phyloP scores from a whole-genome alignment of 768 basidiomycete species.

The Suillus brevipes region DNA sequence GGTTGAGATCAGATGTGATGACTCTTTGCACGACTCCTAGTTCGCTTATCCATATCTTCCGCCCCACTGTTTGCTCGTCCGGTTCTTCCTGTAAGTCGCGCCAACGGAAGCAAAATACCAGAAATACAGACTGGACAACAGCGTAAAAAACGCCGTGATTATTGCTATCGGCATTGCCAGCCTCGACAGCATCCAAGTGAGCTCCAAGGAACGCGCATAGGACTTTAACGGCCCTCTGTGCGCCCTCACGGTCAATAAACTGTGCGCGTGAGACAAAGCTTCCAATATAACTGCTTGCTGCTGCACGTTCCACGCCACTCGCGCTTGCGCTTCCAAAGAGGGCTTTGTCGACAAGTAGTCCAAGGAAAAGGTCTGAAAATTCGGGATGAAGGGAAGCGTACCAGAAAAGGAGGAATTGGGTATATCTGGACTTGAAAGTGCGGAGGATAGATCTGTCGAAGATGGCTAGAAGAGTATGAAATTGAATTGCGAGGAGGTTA shows the following conservation, averaged over 20 bases:
- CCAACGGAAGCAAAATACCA: constrained; percentile 99
- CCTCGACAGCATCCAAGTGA: constrained; percentile 65
- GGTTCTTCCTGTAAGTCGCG: constrained; percentile 70
- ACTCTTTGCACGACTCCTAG: constrained; percentile 77
- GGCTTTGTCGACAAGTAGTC: constrained; percentile 90
- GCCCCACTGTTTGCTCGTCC: constrained; percentile 52
- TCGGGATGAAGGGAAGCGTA: constrained; percentile 86
- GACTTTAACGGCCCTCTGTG: constrained; percentile 74
- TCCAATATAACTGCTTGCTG: constrained; percentile 92
- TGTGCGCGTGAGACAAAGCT: constrained; percentile 87
- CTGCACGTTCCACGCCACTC: constrained; percentile 73
- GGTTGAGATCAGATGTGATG: constrained; percentile 82
- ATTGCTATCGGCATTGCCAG: constrained; percentile 35
- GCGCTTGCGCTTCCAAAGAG: constrained; percentile 49
- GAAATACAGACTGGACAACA: constrained; percentile 85
- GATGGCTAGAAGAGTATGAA: constrained; percentile 85
- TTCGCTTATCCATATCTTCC: constrained; percentile 83
- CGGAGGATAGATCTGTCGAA: constrained; percentile 93
- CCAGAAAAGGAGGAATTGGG: constrained; percentile 97
- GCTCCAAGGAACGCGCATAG: constrained; percentile 82
- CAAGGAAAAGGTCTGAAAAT: constrained; percentile 91
- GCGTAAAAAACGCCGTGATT: constrained; percentile 87
- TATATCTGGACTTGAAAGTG: constrained; percentile 96
- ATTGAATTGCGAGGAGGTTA: constrained; percentile 57
- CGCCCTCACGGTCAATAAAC: constrained; percentile 76